Conservation (phyloP, 495 filamentous ascomycete species). For the Corynascus novoguineensis region DNA sequence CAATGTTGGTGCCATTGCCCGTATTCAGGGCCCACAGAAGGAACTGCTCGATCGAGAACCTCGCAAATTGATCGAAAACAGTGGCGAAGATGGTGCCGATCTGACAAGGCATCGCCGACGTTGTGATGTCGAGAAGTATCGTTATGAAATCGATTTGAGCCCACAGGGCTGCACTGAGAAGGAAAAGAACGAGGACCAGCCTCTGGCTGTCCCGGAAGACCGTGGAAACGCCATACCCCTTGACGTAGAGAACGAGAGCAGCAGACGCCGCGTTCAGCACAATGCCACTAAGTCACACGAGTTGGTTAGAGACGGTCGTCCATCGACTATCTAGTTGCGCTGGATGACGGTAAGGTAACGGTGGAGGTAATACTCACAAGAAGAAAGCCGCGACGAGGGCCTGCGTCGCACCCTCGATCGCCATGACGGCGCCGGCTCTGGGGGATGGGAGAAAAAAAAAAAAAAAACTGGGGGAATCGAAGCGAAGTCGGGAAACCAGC, state of each 20-base stretch:
- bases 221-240: slow-evolving; percentile 41
- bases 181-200: slow-evolving; percentile 56
- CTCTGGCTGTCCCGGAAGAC: slow-evolving; percentile 54
- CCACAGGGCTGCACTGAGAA: slow-evolving; percentile 48
- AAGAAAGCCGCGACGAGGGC: slow-evolving; percentile 50
- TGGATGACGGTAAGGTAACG: not conserved
- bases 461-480: slow-evolving; percentile 28
- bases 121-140: slow-evolving; percentile 38
- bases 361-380: slow-evolving; percentile 48
- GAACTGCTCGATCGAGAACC: slow-evolving; percentile 48
- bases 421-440: slow-evolving; percentile 35
- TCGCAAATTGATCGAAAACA: slow-evolving; percentile 48
- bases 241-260: slow-evolving; percentile 47
- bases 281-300: slow-evolving; percentile 37
- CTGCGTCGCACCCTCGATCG: slow-evolving; percentile 42
- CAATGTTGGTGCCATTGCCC: slow-evolving; percentile 29
- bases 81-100: slow-evolving; percentile 44
- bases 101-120: slow-evolving; percentile 42
- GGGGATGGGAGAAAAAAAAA: too few relatives aligned
- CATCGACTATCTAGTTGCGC: not conserved
- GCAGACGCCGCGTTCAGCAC: slow-evolving; percentile 49
- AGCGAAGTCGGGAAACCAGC: slow-evolving; percentile 34
- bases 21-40: slow-evolving; percentile 43
- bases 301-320: not conserved
- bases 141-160: slow-evolving; percentile 45